These are phyloP conservation scores for Pinus albicaulis DNA, from an alignment of 75 land plant species.

Conservation along the genomic window DNA sequence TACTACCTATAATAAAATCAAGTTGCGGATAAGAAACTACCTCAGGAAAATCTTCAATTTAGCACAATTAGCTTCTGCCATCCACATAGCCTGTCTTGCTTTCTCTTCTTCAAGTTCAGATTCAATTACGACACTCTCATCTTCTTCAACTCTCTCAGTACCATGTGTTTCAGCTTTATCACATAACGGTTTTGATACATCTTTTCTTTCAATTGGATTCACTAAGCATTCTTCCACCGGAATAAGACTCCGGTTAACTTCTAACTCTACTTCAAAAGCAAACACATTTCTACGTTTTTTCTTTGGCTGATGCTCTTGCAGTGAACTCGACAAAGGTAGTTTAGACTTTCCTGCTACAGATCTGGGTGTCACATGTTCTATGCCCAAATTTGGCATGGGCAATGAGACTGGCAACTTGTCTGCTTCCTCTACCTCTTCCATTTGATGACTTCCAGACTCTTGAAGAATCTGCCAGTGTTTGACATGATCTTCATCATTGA, in stretches of 20 bases:
- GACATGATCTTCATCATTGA: background rate
- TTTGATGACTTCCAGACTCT: background rate
- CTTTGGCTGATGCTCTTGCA: background rate
- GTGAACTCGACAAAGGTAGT: background rate
- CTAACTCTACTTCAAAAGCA: background rate
- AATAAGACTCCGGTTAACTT: background rate
- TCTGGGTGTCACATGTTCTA: background rate
- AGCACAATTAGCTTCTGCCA: slow-evolving; percentile 41
- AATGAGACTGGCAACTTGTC: background rate
- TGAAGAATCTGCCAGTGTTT: background rate
- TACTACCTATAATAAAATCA: background rate
- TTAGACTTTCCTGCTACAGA: slow-evolving; percentile 1
- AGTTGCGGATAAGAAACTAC: slow-evolving; percentile 11
- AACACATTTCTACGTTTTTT: background rate
- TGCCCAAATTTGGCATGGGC: background rate
- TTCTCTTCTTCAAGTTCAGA: background rate
- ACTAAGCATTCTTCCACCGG: background rate
- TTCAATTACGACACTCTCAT: background rate
- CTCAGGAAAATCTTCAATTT: slow-evolving; percentile 51
- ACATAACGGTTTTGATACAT: background rate
- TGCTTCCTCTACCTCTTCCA: background rate
- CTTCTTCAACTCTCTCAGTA: background rate
- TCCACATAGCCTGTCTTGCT: slow-evolving; percentile 1
- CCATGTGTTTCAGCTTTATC: background rate
- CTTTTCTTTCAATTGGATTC: background rate